Conservation (phyloP, 345 rosid genomes). For the Euphorbia pulcherrima region DNA sequence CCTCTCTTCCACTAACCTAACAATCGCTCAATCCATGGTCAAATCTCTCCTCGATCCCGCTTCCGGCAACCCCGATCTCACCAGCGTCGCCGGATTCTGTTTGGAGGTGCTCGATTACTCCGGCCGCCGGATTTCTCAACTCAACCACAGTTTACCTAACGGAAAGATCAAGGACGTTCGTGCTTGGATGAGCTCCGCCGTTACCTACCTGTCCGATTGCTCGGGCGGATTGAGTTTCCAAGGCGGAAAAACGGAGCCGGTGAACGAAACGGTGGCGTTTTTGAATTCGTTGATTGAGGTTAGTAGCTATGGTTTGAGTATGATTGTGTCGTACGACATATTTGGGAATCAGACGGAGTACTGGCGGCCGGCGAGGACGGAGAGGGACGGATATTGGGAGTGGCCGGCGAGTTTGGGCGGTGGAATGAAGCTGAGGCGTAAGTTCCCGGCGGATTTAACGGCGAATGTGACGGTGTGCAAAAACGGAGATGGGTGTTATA, state of each 20-base stretch:
- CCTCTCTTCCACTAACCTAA: slow-evolving; percentile 50
- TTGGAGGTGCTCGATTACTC: slow-evolving; percentile 50
- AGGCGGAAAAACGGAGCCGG: slow-evolving; percentile 45
- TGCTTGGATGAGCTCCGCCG: slow-evolving; percentile 73
- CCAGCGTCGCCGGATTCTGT: slow-evolving; percentile 56
- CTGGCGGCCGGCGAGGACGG: slow-evolving; percentile 67
- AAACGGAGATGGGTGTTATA: slow-evolving; percentile 37
- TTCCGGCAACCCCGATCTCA: slow-evolving; percentile 47
- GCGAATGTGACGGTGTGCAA: slow-evolving; percentile 68
- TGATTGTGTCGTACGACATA: slow-evolving; percentile 56
- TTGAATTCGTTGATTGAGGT: slow-evolving; percentile 36
- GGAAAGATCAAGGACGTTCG: slow-evolving; percentile 62
- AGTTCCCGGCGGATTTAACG: slow-evolving; percentile 42
- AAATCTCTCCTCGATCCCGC: slow-evolving; percentile 49
- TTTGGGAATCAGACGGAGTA: slow-evolving; percentile 40
- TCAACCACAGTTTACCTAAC: slow-evolving; percentile 31
- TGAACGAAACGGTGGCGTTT: slow-evolving; percentile 55
- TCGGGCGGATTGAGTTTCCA: slow-evolving; percentile 63
- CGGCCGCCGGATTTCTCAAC: slow-evolving; percentile 40
- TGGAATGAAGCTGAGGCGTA: slow-evolving; percentile 18
- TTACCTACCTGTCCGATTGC: slow-evolving; percentile 67
- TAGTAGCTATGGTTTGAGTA: slow-evolving; percentile 68
- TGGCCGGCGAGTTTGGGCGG: neutral
- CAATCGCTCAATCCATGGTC: slow-evolving; percentile 47
- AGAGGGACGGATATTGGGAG: slow-evolving; percentile 55